phyloP scores from a whole-genome alignment of 805 yeast genomes.

The Candida takata region DNA sequence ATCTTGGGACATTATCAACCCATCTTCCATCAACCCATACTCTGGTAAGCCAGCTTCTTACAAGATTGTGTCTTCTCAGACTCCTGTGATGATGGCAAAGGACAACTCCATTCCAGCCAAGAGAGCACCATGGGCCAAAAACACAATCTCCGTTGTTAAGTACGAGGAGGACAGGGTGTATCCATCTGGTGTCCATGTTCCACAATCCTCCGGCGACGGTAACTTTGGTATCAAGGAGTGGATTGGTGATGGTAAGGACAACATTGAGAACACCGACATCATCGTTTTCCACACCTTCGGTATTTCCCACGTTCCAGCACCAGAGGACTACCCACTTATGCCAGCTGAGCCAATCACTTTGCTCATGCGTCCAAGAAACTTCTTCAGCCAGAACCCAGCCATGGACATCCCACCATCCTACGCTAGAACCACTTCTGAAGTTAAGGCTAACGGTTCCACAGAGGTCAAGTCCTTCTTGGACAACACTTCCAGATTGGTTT shows the following conservation, averaged over 20 bases:
- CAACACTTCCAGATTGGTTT: slow-evolving; percentile 46
- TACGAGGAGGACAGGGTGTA: slow-evolving; percentile 66
- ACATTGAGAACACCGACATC: slow-evolving; percentile 61
- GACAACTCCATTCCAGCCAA: slow-evolving; percentile 68
- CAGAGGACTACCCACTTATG: slow-evolving; percentile 87
- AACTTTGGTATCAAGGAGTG: slow-evolving; percentile 58
- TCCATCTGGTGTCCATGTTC: slow-evolving; percentile 76
- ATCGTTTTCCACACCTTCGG: slow-evolving; percentile 79
- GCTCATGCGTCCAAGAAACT: slow-evolving; percentile 70
- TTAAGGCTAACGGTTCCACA: slow-evolving; percentile 26
- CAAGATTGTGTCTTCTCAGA: slow-evolving; percentile 69
- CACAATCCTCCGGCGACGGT: slow-evolving; percentile 70
- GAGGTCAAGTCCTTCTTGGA: slow-evolving; percentile 40
- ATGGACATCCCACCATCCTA: slow-evolving; percentile 67
- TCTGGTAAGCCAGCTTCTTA: slow-evolving; percentile 72
- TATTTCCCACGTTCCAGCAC: slow-evolving; percentile 80
- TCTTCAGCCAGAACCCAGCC: slow-evolving; percentile 72
- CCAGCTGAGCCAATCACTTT: slow-evolving; percentile 78
- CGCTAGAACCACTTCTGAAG: slow-evolving; percentile 39
- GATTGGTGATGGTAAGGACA: slow-evolving; percentile 55
- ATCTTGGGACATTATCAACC: slow-evolving; percentile 75
- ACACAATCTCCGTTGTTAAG: slow-evolving; percentile 62
- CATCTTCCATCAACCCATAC: slow-evolving; percentile 55
- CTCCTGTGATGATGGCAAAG: slow-evolving; percentile 67
- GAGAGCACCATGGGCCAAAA: slow-evolving; percentile 78